phyloP scores from a whole-genome alignment of 2,329 filamentous ascomycete species.

The Scedosporium boydii region DNA sequence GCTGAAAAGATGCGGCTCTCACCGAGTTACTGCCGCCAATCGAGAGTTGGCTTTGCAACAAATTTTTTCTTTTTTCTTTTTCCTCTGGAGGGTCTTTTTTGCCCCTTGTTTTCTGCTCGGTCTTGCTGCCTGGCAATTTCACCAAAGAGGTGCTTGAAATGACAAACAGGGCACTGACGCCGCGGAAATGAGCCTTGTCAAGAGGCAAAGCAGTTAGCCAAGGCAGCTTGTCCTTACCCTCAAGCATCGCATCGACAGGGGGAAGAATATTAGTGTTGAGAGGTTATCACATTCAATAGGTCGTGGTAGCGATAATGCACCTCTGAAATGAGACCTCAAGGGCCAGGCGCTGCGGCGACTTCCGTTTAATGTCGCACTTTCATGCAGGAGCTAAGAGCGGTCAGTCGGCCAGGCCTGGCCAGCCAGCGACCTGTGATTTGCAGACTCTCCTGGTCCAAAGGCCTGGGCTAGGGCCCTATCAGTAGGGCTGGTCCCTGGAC shows the following conservation, averaged over 20 bases:
- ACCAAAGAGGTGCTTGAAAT: neutral
- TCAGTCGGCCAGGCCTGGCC: neutral
- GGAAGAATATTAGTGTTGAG: neutral
- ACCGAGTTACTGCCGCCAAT: neutral
- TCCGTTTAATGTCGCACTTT: too few relatives aligned
- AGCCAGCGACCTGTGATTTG: neutral
- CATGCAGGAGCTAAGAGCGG: neutral
- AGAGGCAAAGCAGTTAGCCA: neutral
- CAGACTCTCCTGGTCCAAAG: neutral
- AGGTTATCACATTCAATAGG: neutral
- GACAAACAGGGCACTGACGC: neutral
- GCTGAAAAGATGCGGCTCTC: neutral
- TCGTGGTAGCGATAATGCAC: too few relatives aligned
- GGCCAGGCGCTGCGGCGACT: too few relatives aligned
- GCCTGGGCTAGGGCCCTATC: neutral
- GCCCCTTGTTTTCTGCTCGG: neutral
- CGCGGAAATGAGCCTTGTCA: neutral
- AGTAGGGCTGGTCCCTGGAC: neutral
- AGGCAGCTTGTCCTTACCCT: neutral
- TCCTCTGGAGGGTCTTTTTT: too few relatives aligned
- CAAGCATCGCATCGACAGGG: neutral
- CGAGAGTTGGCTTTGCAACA: neutral
- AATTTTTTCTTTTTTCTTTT: too few relatives aligned
- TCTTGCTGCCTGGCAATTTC: neutral
- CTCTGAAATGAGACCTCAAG: too few relatives aligned